phyloP scores from a whole-genome alignment of 169 alveolate species.

The Perkinsus olseni region DNA sequence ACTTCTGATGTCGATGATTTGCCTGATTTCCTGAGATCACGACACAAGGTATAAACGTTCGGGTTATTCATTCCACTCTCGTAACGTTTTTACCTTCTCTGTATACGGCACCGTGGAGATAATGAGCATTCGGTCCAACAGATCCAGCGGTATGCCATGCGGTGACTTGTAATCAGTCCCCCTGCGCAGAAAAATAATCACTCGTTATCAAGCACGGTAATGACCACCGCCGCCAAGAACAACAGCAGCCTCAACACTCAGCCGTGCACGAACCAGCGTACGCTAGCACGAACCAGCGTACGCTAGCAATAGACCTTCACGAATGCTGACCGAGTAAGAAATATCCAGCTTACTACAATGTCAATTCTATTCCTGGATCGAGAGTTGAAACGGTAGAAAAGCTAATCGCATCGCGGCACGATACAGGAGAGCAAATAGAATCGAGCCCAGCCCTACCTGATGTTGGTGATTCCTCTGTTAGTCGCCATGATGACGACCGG shows the following conservation, averaged over 20 bases:
- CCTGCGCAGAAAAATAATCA: slow-evolving; percentile 47
- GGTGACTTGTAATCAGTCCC: slow-evolving; percentile 96
- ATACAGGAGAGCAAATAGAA: no score
- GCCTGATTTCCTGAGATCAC: slow-evolving; percentile 39
- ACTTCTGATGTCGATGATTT: slow-evolving; percentile 89
- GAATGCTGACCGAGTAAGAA: no score
- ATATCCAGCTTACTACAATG: no score
- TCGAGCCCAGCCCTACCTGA: not conserved
- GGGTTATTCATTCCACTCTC: no score
- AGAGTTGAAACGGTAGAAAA: no score
- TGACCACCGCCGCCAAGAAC: slow-evolving; percentile 9
- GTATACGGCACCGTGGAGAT: slow-evolving; percentile 92
- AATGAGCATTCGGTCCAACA: slow-evolving; percentile 92
- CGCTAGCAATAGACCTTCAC: no score
- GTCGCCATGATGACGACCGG: slow-evolving; percentile 99
- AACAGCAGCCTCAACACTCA: not conserved
- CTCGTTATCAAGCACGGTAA: slow-evolving; percentile 51
- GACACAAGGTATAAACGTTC: no score
- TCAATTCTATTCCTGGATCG: no score
- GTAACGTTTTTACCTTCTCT: slow-evolving; percentile 63
- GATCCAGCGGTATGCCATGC: slow-evolving; percentile 98
- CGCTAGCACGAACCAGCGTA: no score
- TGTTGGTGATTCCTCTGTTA: slow-evolving; percentile 79
- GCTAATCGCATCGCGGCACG: no score
- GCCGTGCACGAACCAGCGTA: no score